Conservation (phyloP, 768 basidiomycete genomes). For the Saitozyma podzolica region DNA sequence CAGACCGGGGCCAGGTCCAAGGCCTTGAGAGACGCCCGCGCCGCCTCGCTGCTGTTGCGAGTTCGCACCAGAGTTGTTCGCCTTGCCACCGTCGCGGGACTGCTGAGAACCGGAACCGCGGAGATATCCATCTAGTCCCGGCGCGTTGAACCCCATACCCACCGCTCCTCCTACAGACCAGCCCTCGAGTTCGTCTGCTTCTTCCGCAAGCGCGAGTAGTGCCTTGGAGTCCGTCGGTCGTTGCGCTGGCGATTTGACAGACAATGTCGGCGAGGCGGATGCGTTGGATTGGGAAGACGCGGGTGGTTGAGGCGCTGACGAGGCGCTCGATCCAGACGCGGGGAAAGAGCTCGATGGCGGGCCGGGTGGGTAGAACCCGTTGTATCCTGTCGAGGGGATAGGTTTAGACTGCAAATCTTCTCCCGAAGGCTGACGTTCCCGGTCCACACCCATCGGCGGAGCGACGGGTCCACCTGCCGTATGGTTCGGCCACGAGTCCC, state of each 20-base stretch:
- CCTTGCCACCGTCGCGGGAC: no score
- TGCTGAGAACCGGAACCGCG: no score
- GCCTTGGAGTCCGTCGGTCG: constrained; percentile 46
- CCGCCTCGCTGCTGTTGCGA: neutral
- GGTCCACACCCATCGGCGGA: no score
- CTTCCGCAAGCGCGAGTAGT: constrained; percentile 49
- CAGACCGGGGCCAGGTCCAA: neutral
- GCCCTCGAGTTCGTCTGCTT: constrained; percentile 48
- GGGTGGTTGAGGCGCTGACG: neutral
- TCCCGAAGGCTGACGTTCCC: no score
- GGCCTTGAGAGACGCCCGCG: neutral
- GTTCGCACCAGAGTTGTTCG: no score
- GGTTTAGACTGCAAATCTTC: no score
- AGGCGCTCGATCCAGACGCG: neutral
- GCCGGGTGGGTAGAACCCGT: no score
- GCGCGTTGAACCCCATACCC: constrained; percentile 21
- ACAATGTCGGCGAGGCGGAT: constrained; percentile 25
- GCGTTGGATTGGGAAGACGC: no score
- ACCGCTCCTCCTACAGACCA: constrained; percentile 26
- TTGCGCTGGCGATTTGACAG: constrained; percentile 27
- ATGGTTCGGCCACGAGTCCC: constrained; percentile 28
- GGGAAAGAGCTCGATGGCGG: no score
- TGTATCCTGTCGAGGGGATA: no score
- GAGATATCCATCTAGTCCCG: neutral
- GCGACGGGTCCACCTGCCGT: no score